phyloP scores from a whole-genome alignment of 169 alveolate species.

The Eimeria nieschulzi region DNA sequence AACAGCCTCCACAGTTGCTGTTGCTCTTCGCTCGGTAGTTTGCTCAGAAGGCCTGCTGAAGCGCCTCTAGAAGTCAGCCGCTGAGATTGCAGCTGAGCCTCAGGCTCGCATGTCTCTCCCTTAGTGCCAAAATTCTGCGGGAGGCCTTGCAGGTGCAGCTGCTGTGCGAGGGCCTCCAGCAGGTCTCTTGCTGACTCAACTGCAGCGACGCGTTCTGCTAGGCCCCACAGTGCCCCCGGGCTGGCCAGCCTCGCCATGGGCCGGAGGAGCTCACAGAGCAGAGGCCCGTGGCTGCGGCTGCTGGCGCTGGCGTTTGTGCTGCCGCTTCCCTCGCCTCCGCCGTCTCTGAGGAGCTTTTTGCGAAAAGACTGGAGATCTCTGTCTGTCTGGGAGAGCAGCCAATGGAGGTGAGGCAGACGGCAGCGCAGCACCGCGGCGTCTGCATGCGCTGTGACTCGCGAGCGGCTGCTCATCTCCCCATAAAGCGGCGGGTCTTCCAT shows the following conservation, averaged over 20 bases:
- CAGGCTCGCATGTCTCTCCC: neutral
- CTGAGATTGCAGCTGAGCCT: constrained; percentile 1
- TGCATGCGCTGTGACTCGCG: constrained; percentile 4
- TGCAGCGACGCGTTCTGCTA: constrained; percentile 28
- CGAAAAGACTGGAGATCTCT: neutral
- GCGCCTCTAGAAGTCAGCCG: neutral
- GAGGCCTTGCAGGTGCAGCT: neutral
- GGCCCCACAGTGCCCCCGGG: constrained; percentile 63
- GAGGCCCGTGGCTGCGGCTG: constrained; percentile 21
- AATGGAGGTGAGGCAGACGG: constrained; percentile 29
- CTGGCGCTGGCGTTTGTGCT: neutral
- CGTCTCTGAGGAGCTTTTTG: neutral
- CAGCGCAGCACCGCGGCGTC: constrained; percentile 44
- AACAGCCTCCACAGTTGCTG: neutral
- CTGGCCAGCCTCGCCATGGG: constrained; percentile 57
- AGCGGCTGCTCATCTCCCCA: neutral
- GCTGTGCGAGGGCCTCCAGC: neutral
- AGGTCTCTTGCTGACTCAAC: constrained; percentile 21
- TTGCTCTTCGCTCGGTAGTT: neutral
- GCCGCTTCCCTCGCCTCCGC: neutral
- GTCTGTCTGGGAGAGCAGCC: constrained; percentile 15
- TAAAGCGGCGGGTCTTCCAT: neutral
- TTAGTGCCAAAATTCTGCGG: neutral
- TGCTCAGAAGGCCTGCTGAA: neutral
- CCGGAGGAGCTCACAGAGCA: constrained; percentile 1